Evolutionary conservation across 1,139 yeast species (phyloP).

Genomic region (Yarrowia galli): DNA sequence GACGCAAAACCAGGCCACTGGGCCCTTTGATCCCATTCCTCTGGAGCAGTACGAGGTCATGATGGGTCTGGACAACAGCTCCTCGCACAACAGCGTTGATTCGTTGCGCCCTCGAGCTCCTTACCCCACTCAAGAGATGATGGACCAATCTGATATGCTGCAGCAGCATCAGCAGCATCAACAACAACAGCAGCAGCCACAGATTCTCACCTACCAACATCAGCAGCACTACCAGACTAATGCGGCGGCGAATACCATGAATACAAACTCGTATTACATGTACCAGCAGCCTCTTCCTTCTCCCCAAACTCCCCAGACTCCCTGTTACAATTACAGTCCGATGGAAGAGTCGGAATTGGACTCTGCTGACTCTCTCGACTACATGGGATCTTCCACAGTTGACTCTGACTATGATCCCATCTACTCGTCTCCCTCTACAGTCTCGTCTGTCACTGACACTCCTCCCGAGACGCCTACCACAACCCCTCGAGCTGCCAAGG

Average conservation of each 20-base stretch:
- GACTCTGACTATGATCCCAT: slow-evolving; percentile 19
- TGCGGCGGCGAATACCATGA: neutral
- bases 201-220: slow-evolving; percentile 25
- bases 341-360: slow-evolving; percentile 8
- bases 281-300: slow-evolving; percentile 15
- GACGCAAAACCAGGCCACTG: neutral
- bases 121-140: neutral
- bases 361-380: slow-evolving; percentile 4
- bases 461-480: slow-evolving; percentile 15
- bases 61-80: slow-evolving; percentile 14
- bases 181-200: neutral
- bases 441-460: neutral
- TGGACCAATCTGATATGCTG: neutral
- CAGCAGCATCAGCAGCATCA: neutral
- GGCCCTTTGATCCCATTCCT: slow-evolving; percentile 15
- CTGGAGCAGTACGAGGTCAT: slow-evolving; percentile 14
- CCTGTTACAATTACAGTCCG: slow-evolving; percentile 11
- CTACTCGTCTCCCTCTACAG: slow-evolving; percentile 23
- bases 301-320: slow-evolving; percentile 11
- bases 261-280: slow-evolving; percentile 32
- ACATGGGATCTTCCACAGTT: neutral
- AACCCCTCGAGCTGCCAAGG: slow-evolving; percentile 16
- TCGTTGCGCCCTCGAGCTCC: slow-evolving; percentile 9
- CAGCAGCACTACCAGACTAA: slow-evolving; percentile 7
- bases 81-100: neutral